Base-by-base conservation (phyloP, 163 green algal genomes). In the Scenedesmus sp. region DNA sequence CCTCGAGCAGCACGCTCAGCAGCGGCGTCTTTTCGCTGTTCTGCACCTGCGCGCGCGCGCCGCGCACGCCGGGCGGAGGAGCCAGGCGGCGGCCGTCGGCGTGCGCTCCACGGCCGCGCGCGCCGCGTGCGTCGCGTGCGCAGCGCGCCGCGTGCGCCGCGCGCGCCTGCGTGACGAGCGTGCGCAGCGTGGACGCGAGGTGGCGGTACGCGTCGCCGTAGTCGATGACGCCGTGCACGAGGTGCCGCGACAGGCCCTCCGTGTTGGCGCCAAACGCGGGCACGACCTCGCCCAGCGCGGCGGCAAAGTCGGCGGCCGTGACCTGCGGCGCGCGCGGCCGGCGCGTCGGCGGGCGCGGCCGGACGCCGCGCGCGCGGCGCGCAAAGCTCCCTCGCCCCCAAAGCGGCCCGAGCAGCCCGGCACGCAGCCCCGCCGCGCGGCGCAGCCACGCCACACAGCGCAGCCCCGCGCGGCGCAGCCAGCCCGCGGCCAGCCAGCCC, bases 211-310 rank as follows among this genome's bases (percentile, higher is more conserved):
- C 64, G 2, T 90, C 79, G 0, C 96, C 94, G 63, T 91, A 95
- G 33, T 90, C 81, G n/a, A 99, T 93, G 60, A 99, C 96, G 70
- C 97, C 97, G 58, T 98, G 92, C 48, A 93, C 85, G 24, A 88
- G 67, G 86, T 95, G 96, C 36, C 76, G 79, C 65, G 96, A 87
- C 63, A 99, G 89, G 33, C 85, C 87, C 31, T 98, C 94, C 18
- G 86, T 91, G 4, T 91, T 86, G 2, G 95, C 94, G 17, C 97
- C 97, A 89, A 99, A 99, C 1, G 97, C 95, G 3, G 97, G 95
- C 79, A 93, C 94, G 29, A 99, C 93, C 85, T 99, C 97, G 0
- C 92, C 75, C 29, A 99, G 83, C 2, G 97, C 95, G 20, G 56
- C 50, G 62, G 93, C 60, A 83, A 99, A 99, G 88, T 99, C 96